These are phyloP conservation scores for Heliocybe sulcata DNA, from an alignment of 1,284 basidiomycete genomes.

Conservation along the genomic window DNA sequence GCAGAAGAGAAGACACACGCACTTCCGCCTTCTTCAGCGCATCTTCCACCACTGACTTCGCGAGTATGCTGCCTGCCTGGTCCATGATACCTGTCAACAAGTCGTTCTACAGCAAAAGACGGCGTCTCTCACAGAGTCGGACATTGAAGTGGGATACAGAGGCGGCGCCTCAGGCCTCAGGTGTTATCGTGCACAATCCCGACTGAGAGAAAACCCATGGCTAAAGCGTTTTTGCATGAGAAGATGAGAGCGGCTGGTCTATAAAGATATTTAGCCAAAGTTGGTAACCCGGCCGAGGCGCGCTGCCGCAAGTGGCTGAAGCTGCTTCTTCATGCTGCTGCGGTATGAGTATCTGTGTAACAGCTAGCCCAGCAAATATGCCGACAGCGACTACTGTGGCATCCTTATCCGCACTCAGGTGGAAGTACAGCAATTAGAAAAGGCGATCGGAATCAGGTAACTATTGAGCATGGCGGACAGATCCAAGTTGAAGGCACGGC, in stretches of 20 bases:
- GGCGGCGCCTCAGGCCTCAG: background rate
- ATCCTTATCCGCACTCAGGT: too few relatives aligned
- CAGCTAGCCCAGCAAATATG: too few relatives aligned
- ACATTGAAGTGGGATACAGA: background rate
- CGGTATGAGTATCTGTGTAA: too few relatives aligned
- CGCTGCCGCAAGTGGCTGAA: too few relatives aligned
- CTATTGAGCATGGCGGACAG: too few relatives aligned
- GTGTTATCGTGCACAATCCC: background rate
- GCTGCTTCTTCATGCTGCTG: too few relatives aligned
- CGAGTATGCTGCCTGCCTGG: background rate
- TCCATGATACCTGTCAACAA: background rate
- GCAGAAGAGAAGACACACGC: background rate
- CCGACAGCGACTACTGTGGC: too few relatives aligned
- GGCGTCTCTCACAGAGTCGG: background rate
- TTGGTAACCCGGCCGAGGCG: background rate
- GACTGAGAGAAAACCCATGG: background rate
- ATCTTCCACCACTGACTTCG: background rate
- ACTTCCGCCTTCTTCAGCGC: background rate
- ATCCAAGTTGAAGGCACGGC: too few relatives aligned
- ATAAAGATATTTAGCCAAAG: background rate
- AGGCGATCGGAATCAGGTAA: too few relatives aligned
- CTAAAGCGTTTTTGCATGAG: background rate
- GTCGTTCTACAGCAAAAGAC: background rate
- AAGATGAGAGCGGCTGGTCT: background rate
- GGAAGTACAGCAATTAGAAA: too few relatives aligned